Evolutionary conservation across 257 asterid genomes (phyloP).

Genomic region (Paulownia fortunei): DNA sequence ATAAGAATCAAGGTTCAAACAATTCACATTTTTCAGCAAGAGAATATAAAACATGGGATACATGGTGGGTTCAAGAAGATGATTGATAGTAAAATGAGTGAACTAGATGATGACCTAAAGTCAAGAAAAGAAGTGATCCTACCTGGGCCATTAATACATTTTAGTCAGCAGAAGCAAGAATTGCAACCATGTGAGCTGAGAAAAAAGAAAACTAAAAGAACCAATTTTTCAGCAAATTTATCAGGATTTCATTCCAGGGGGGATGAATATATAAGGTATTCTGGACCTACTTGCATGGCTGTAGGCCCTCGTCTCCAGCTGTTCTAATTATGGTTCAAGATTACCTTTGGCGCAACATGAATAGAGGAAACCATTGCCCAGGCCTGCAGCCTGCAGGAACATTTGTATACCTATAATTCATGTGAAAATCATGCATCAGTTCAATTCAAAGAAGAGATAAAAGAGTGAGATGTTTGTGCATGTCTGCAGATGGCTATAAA

Average conservation of each 20-base stretch:
- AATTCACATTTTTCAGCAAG: background rate
- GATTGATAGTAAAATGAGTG: too few species aligned
- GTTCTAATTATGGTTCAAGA: background rate
- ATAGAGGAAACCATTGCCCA: background rate
- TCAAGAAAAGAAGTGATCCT: background rate
- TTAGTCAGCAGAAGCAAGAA: background rate
- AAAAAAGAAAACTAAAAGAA: background rate
- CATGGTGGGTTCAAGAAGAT: too few species aligned
- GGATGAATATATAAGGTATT: background rate
- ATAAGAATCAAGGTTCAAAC: background rate
- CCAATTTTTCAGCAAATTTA: background rate
- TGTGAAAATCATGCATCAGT: too few species aligned
- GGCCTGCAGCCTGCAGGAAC: too few species aligned
- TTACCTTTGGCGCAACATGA: background rate
- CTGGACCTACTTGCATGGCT: background rate
- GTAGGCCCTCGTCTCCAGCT: conserved; percentile 1
- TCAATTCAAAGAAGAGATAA: too few species aligned
- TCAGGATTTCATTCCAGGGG: conserved; percentile 1
- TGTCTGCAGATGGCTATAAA: too few species aligned
- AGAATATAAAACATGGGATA: background rate
- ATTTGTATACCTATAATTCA: too few species aligned
- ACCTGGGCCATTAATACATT: background rate
- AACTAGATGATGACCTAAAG: background rate
- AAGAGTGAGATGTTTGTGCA: too few species aligned
- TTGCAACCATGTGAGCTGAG: conserved; percentile 10